phyloP scores from a whole-genome alignment of 1,139 yeast genomes.

The Ashbya aceris region DNA sequence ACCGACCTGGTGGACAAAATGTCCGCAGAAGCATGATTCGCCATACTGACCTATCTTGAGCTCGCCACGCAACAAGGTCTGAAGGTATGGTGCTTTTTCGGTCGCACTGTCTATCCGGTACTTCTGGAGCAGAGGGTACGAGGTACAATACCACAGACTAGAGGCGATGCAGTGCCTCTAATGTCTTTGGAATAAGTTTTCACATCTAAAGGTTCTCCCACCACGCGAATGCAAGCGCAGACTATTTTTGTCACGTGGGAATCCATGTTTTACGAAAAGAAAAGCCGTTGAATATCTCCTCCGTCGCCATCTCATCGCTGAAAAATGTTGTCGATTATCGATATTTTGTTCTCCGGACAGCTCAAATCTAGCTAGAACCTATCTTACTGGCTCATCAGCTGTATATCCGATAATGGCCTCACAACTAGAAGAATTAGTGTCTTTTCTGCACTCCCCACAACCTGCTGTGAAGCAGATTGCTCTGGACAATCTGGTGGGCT shows the following conservation, averaged over 20 bases:
- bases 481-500: conserved; percentile 74
- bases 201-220: too few relatives aligned
- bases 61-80: too few relatives aligned
- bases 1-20: conserved; percentile 14
- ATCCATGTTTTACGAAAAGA: background rate
- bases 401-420: conserved; percentile 40
- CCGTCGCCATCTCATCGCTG: background rate
- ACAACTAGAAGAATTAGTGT: conserved; percentile 62
- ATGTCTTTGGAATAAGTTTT: too few relatives aligned
- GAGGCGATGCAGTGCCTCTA: too few relatives aligned
- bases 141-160: too few relatives aligned
- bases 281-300: background rate
- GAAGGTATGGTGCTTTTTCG: too few relatives aligned
- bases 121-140: too few relatives aligned
- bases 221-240: too few relatives aligned
- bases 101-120: too few relatives aligned
- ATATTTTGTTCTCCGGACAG: background rate
- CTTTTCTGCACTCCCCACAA: conserved; percentile 74
- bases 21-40: too few relatives aligned
- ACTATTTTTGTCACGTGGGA: background rate
- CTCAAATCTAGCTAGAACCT: background rate
- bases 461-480: conserved; percentile 82
- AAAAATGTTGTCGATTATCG: background rate
- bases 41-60: too few relatives aligned
- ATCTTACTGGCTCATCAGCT: background rate